A percentile compares a stretch with the other conserved stretches of the same genome.
phyloP scores from a whole-genome alignment of 164 flowering plant genomes.

The Protea cynaroides region DNA sequence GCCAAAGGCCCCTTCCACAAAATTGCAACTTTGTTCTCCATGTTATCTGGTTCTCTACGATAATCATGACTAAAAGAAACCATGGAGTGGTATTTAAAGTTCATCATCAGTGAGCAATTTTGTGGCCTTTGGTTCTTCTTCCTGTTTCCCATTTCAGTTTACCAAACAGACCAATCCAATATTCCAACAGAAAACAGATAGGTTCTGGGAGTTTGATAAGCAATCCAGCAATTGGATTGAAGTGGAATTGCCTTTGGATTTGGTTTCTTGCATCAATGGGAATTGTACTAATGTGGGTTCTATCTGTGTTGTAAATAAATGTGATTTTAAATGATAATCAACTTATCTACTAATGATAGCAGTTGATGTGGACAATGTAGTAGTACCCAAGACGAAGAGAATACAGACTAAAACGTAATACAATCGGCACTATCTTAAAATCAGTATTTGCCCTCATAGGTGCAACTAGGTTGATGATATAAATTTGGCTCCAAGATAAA shows the following conservation, averaged over 20 bases:
- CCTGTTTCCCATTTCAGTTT: constrained; percentile 36
- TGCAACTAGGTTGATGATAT: too few relatives aligned
- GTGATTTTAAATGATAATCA: too few relatives aligned
- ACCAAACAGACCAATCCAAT: constrained; percentile 15
- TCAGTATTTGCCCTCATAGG: too few relatives aligned
- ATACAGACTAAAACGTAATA: too few relatives aligned
- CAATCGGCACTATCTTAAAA: too few relatives aligned
- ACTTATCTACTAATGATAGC: too few relatives aligned
- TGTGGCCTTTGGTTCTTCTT: constrained; percentile 16
- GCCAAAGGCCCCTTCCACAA: not conserved
- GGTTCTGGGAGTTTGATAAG: constrained; percentile 66
- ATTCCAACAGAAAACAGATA: constrained; percentile 58
- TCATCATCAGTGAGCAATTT: constrained; percentile 16
- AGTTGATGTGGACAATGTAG: too few relatives aligned
- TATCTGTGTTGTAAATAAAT: too few relatives aligned
- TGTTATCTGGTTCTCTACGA: not conserved
- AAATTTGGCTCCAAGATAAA: too few relatives aligned
- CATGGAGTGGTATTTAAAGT: constrained; percentile 29
- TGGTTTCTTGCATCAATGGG: constrained; percentile 54
- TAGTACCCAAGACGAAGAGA: too few relatives aligned
- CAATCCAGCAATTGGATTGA: constrained; percentile 65
- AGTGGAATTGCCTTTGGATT: constrained; percentile 61
- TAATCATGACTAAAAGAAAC: not conserved
- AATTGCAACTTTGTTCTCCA: not conserved
- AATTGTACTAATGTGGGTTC: constrained; percentile 57